Evolutionary conservation across 306 rosid species (phyloP), one percentile per base, ranked within the genome.

Genomic region (Pterocarpus macrocarpus): DNA sequence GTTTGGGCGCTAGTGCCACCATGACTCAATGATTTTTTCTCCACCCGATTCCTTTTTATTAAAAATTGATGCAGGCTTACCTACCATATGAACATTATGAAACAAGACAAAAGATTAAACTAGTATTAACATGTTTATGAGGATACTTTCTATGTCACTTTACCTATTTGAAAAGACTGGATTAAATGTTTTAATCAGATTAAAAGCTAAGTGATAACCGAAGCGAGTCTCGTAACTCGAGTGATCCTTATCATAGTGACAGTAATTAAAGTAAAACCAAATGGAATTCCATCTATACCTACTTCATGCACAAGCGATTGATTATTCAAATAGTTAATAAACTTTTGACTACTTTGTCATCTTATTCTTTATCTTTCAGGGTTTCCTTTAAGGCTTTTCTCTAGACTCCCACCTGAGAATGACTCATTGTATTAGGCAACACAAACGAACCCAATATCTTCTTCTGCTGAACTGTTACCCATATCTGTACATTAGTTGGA

Each of bases 331-430:
- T 16, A 45, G 71, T 4, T 61, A 39, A 59, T 57, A 22, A 2
- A 47, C 64, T 59, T 61, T 70, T 44, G 50, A 67, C 58, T 33
- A 68, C 76, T 78, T 69, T 59, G 64, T 71, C 33, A 49, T 47
- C 11, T 43, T 8, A 36, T 61, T 80, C 35, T 36, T 44, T 63
- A 30, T 47, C 17, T 72, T 38, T 59, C 1, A 2, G 73, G 58
- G 43, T 53, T 61, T 47, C 45, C 57, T 47, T 4, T 44, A 43
- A 61, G 17, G 8, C 57, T 70, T 41, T 56, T 50, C 55, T 13
- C 9, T 50, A 35, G 30, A n/a, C 14, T 16, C 35, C 44, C 14
- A 71, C 2, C 57, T 49, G 3, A 55, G 36, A 56, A 44, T 14
- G 35, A 61, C 69, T 80, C 78, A 59, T 59, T 80, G 71, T 59